Conservation (phyloP, 2,329 filamentous ascomycete species). For the Apiospora phragmitis region DNA sequence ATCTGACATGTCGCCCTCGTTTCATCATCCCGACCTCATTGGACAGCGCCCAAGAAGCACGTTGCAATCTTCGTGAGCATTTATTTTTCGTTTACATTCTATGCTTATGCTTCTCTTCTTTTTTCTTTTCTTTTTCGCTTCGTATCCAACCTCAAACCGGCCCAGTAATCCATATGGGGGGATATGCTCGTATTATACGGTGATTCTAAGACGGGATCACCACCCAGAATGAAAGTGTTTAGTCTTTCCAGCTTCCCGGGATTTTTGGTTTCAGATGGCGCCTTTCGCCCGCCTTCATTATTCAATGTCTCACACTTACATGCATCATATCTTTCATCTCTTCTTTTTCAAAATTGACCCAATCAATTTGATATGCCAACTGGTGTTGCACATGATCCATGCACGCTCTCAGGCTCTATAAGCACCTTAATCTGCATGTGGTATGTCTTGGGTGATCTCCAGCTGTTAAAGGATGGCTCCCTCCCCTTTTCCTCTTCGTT, state of each 20-base stretch:
- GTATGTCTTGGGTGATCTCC: background rate
- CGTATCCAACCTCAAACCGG: background rate
- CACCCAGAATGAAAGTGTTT: background rate
- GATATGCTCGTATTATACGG: background rate
- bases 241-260: background rate
- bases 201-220: background rate
- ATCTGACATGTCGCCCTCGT: slow-evolving; percentile 5
- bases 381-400: background rate
- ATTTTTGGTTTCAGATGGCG: slow-evolving; percentile 5
- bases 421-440: background rate
- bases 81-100: background rate
- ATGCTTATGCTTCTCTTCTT: background rate
- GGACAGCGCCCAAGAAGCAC: background rate
- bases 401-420: background rate
- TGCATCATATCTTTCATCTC: background rate
- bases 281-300: background rate
- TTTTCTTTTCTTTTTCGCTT: background rate
- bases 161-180: background rate
- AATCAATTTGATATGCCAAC: background rate
- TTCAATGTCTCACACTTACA: background rate
- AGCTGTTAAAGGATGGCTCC: background rate
- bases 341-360: background rate
- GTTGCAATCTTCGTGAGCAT: background rate
- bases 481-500: background rate
- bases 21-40: slow-evolving; percentile 1